Base-by-base conservation (phyloP, 176 grass and related monocot genomes). In the Pontederia crassipes region DNA sequence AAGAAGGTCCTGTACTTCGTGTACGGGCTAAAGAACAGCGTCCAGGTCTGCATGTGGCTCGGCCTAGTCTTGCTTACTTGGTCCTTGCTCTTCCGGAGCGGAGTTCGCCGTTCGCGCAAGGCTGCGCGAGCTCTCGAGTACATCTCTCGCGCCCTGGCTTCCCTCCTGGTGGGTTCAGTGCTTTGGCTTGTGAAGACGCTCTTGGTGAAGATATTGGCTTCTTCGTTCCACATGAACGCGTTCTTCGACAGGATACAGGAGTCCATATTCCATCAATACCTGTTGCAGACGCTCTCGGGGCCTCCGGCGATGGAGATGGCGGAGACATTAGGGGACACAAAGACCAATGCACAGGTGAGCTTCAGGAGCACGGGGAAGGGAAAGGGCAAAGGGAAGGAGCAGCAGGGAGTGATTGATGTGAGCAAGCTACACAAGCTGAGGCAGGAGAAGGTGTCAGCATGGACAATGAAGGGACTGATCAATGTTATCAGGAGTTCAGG, bases 171-270 rank as follows among this genome's bases (percentile, higher is more conserved):
- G 10, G 69, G 57, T 9, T 72, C 69, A 28, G 20, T 72, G 18
- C 11, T 72, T 13, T 60, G 69, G 56, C 20, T 72, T 18, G 45
- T 79, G 62, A 98, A 98, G 67, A 98, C 79, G 0, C 83, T 91
- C 45, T 47, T 88, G 76, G 90, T 98, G 93, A 98, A 98, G 82
- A 17, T 90, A 27, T 57, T 98, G 0, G 93, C 93, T 0, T 91
- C 93, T 51, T 77, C 84, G 0, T 98, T 98, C 70, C 93, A 98
- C 59, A 79, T 89, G 53, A 98, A 85, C 73, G 59, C 78, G 6
- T 98, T 92, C 71, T 98, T 98, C 11, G 93, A 98, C n/a, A 72
- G 93, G 66, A 98, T 98, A 67, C 93, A 92, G 59, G 93, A 92
- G 74, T 88, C 81, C 26, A 69, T 98, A 15, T 98, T 88, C 69